A percentile compares a stretch with the other conserved stretches of the same genome.
phyloP scores from a whole-genome alignment of 306 rosid species.

The Citrullus mucosospermus region DNA sequence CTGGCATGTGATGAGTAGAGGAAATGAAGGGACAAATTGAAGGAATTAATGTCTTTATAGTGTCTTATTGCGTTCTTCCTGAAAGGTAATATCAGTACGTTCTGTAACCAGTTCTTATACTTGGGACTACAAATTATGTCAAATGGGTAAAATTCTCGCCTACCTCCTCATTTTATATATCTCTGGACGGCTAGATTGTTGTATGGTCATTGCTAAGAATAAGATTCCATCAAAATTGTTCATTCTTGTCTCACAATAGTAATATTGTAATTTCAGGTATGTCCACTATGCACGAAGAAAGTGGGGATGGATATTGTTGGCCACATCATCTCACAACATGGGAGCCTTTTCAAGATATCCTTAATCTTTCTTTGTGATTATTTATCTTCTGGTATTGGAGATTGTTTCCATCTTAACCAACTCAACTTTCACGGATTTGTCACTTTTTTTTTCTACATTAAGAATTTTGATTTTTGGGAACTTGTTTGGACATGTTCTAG shows the following conservation, averaged over 20 bases:
- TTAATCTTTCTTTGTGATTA: conserved; percentile 15
- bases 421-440: neutral
- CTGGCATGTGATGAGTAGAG: neutral
- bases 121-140: neutral
- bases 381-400: neutral
- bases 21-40: neutral
- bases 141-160: neutral
- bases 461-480: neutral
- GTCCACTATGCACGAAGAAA: conserved; percentile 60
- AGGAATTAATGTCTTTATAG: neutral
- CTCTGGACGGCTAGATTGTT: neutral
- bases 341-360: conserved; percentile 79
- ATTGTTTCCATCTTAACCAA: neutral
- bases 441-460: neutral
- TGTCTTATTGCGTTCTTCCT: neutral
- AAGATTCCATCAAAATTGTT: neutral
- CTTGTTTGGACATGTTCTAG: neutral
- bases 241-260: neutral
- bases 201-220: neutral
- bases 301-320: conserved; percentile 67
- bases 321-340: conserved; percentile 70
- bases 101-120: neutral
- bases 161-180: neutral
- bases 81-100: neutral
- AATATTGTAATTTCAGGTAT: conserved; percentile 39